phyloP scores from a whole-genome alignment of 345 rosid species.

The Psidium guajava region DNA sequence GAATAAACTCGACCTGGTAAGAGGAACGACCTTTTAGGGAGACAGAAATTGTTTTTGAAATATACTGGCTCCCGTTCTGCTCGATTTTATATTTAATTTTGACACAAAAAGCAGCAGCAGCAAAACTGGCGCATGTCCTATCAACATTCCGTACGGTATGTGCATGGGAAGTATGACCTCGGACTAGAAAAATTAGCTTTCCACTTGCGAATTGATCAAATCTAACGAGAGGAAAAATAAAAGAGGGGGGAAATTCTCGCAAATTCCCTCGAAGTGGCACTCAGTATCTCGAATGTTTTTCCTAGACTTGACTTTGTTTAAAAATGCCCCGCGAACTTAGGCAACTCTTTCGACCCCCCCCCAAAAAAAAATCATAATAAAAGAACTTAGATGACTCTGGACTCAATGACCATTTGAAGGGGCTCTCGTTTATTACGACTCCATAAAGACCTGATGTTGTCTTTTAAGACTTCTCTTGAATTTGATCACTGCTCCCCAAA shows the following conservation, averaged over 20 bases:
- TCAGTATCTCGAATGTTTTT: neutral
- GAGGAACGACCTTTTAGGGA: neutral
- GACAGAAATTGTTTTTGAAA: neutral
- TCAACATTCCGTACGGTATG: neutral
- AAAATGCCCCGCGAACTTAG: neutral
- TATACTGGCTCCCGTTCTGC: neutral
- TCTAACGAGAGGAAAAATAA: neutral
- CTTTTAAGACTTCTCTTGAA: rapidly evolving
- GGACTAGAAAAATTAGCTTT: neutral
- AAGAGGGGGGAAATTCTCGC: neutral
- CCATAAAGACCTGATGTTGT: neutral
- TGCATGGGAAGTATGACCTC: neutral
- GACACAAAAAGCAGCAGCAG: neutral
- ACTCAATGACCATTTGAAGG: neutral
- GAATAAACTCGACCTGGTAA: neutral
- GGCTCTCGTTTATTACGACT: neutral
- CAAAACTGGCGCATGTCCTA: no score
- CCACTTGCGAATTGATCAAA: neutral
- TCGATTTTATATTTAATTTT: neutral
- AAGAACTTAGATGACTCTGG: neutral
- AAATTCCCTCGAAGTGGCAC: neutral
- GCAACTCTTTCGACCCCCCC: no score
- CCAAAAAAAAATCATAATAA: no score
- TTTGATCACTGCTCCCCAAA: neutral
- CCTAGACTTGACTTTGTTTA: neutral